Base-by-base conservation (phyloP, 2,329 filamentous ascomycete species). In the Monosporascus sp. region DNA sequence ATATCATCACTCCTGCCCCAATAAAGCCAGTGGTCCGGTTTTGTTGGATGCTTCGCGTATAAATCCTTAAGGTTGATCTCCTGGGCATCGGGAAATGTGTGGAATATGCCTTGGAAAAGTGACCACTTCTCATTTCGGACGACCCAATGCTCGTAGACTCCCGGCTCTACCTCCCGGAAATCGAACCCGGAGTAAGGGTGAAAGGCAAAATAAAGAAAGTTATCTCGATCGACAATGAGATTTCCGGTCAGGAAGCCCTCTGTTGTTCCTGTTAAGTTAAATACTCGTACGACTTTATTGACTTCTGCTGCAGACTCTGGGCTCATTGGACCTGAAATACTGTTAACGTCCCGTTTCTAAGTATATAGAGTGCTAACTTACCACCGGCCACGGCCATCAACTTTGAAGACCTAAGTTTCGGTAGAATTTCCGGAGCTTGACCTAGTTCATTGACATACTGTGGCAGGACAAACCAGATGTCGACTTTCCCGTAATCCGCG, bases 381-480 rank as follows among this genome's bases (percentile, higher is more conserved):
- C 24, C 24, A 26, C 24, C 24, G 24, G 24, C 24, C 24, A 55
- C 55, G 0, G 60, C 66, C 31, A 71, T 67, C 20, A 70, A 70
- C 52, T 70, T 70, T 0, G 69, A 67, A 0, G 56, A 20, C 47
- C 58, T 57, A 43, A 72, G 56, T 47, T 71, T 70, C 26, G 57
- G 55, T 49, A 71, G 52, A 0, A 71, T 56, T 2, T 66, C 66
- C 1, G 57, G 67, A 3, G 56, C 61, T 54, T 67, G 68, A 46
- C 59, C 69, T 11, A 66, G 51, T 51, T 72, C 70, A 20, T 72
- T 68, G 0, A 65, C 62, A 19, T 70, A 62, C 0, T 67, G 71
- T 1, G 70, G 70, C 0, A 72, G 63, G 65, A 72, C 67, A 45
- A 64, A 68, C 69, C 69, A 72, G 16, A 72, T 70, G 37, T 71